Evolutionary conservation across 2,329 filamentous ascomycete genomes (phyloP).

Genomic region (Nemania sp.): DNA sequence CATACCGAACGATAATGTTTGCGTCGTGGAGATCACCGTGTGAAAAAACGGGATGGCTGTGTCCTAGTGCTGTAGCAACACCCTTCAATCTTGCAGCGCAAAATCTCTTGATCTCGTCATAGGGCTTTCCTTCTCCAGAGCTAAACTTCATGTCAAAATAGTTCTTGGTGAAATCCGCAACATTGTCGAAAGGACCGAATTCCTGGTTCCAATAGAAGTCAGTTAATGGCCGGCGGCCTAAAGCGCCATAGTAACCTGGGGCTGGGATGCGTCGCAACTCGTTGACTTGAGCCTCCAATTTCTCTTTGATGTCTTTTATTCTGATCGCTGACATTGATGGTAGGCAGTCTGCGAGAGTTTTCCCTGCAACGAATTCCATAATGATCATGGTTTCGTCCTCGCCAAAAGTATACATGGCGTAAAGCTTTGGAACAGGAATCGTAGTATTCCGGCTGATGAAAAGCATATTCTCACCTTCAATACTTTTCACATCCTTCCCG

Average conservation of each 20-base stretch:
- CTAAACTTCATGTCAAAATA: neutral
- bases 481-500: neutral
- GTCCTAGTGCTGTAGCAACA: neutral
- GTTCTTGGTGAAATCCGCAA: neutral
- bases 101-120: neutral
- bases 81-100: neutral
- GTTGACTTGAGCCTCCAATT: constrained; percentile 13
- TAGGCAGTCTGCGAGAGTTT: neutral
- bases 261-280: constrained; percentile 24
- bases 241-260: constrained; percentile 19
- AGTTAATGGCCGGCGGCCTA: constrained; percentile 15
- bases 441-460: constrained; percentile 21
- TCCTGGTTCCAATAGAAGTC: neutral
- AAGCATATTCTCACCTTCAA: constrained; percentile 35
- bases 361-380: constrained; percentile 23
- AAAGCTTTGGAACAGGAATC: constrained; percentile 27
- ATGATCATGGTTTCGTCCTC: constrained; percentile 21
- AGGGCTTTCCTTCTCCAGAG: neutral
- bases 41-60: constrained; percentile 8
- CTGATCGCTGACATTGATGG: neutral
- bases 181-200: constrained; percentile 18
- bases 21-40: constrained; percentile 13
- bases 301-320: neutral
- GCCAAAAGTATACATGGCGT: constrained; percentile 24
- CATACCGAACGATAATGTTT: constrained; percentile 11